Conservation (phyloP, 129 eudicot genomes). For the Sambucus nigra region DNA sequence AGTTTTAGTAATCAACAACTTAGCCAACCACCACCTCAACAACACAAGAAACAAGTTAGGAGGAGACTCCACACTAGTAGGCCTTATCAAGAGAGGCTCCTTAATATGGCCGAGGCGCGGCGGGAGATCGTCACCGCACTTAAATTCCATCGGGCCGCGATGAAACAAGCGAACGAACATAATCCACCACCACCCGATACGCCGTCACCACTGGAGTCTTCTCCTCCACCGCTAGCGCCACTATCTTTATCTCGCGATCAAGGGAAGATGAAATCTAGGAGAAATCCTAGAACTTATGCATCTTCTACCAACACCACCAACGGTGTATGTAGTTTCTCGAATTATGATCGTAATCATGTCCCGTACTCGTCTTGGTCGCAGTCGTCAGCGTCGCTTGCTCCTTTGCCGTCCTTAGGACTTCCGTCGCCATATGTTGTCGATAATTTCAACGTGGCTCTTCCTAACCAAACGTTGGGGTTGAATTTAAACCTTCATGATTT, state of each 20-base stretch:
- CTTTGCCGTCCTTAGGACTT: conserved; percentile 25
- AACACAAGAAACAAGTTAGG: conserved; percentile 58
- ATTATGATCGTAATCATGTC: conserved; percentile 10
- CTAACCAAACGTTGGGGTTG: conserved; percentile 74
- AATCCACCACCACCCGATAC: conserved; percentile 23
- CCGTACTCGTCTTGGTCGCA: conserved; percentile 16
- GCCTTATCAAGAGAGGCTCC: conserved; percentile 65
- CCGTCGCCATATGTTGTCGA: conserved; percentile 33
- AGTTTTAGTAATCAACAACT: conserved; percentile 20
- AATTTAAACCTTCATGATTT: conserved; percentile 78
- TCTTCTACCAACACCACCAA: conserved; percentile 20
- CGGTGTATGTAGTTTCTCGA: conserved; percentile 4
- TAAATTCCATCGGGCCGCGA: conserved; percentile 78
- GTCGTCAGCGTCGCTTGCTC: conserved; percentile 32
- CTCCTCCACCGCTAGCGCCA: conserved; percentile 7
- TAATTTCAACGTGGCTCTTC: conserved; percentile 46
- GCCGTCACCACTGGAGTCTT: conserved; percentile 8
- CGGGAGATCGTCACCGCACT: conserved; percentile 84
- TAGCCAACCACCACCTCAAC: conserved; percentile 18
- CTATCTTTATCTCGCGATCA: conserved; percentile 21
- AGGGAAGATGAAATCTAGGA: conserved; percentile 35
- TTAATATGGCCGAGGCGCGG: conserved; percentile 84
- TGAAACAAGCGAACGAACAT: conserved; percentile 44
- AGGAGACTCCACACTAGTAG: conserved; percentile 69
- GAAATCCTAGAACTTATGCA: conserved; percentile 45